Evolutionary conservation across 208 protist genomes (phyloP).

Genomic region (Novymonas esmeraldas): DNA sequence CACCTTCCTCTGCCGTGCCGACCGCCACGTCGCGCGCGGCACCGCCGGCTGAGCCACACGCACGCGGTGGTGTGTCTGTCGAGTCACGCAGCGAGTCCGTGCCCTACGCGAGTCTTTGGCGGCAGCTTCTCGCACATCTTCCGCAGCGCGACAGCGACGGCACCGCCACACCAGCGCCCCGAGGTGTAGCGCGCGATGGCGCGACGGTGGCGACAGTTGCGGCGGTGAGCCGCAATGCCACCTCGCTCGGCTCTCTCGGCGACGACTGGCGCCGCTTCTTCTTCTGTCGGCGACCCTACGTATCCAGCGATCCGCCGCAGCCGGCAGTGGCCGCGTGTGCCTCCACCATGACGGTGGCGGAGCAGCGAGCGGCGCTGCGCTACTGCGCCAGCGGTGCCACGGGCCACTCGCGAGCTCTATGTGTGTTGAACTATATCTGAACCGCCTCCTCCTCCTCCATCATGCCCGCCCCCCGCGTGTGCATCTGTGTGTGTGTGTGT

Average conservation of each 20-base stretch:
- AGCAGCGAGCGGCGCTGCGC: constrained; percentile 5
- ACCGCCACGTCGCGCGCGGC: too few species aligned
- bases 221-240: neutral
- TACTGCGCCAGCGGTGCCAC: neutral
- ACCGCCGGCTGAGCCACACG: too few species aligned
- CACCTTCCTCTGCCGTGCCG: too few species aligned
- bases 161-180: too few species aligned
- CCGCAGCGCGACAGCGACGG: too few species aligned
- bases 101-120: too few species aligned
- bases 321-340: neutral
- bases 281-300: neutral
- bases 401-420: too few species aligned
- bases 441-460: too few species aligned
- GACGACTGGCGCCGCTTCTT: constrained; percentile 4
- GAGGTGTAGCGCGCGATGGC: neutral
- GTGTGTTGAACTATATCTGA: constrained; percentile 8
- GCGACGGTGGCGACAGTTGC: neutral
- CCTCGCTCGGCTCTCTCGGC: neutral
- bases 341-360: constrained; percentile 3
- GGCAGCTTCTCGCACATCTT: too few species aligned
- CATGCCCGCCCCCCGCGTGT: too few species aligned
- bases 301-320: neutral
- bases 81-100: too few species aligned
- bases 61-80: too few species aligned
- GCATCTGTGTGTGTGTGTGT: neutral